Evolutionary conservation across 1,284 basidiomycete genomes (phyloP), one percentile per base, ranked within the genome.

Genomic region (Austroboletus rostrupii): DNA sequence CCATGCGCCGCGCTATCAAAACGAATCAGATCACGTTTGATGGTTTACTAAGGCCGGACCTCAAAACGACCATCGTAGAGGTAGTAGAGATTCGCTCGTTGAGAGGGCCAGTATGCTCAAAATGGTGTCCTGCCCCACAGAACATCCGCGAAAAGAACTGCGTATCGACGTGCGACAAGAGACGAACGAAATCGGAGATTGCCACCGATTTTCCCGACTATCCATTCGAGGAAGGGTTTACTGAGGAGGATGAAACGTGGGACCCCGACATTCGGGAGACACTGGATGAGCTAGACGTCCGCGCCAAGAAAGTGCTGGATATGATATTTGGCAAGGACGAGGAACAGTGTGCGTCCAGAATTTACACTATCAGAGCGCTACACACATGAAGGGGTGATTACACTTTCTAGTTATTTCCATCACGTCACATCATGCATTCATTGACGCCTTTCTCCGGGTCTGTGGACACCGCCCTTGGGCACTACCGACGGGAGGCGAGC

Each of bases 241-340:
- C 77, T 0, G 91, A 95, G 63, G 74, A 87, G 26, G 91, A 94
- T 64, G 70, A 76, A 21, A 67, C 86, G 0, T 92, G 88, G 87
- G 70, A 73, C 10, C 59, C 79, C 0, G 77, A 85, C 40, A 69
- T 78, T 36, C 76, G 90, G 38, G 92, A 95, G 64, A 77, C 78
- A 0, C 68, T 73, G 20, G 68, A 59, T 1, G 77, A 86, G 46
- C 70, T 85, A 46, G 75, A 78, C 37, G 61, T 60, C 20, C 77
- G 92, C 1, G 77, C 83, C 51, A 67, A 61, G 59, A 57, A 56
- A 3, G 81, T 86, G 0, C 64, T 94, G 29, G 85, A 90, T 61
- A 68, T 67, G 53, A 73, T 91, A n/a, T 91, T 91, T 54, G 64
- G 71, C 11, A 57, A 71, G 3, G 73, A 78, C 40, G 57, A 71